A percentile compares a stretch with the other conserved stretches of the same genome.
Evolutionary conservation across 2,329 filamentous ascomycete species (phyloP).

Genomic region (Xylaria sp.): DNA sequence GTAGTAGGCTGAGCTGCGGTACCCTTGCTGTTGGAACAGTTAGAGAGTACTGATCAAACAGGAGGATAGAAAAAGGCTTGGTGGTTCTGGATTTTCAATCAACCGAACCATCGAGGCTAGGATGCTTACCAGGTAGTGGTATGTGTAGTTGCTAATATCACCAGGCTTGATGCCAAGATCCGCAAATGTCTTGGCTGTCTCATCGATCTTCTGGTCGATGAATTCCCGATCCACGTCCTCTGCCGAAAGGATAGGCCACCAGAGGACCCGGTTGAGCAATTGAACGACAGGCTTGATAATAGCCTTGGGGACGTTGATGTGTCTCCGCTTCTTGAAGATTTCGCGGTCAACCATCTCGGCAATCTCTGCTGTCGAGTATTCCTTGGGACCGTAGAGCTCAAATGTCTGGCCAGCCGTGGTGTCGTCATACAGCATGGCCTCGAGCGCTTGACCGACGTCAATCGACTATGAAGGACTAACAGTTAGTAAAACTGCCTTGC

Average conservation of each 20-base stretch:
- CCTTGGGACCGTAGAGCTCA: conserved; percentile 90
- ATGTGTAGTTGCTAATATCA: conserved; percentile 84
- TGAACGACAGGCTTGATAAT: conserved; percentile 75
- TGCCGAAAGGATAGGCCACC: conserved; percentile 83
- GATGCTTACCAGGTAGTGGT: conserved; percentile 83
- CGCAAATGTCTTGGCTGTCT: conserved; percentile 90
- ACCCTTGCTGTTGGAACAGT: conserved; percentile 69
- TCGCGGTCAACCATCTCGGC: conserved; percentile 86
- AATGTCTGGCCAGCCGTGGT: conserved; percentile 87
- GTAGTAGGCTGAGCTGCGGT: conserved; percentile 85
- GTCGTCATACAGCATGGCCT: conserved; percentile 90
- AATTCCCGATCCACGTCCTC: conserved; percentile 93
- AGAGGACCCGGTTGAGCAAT: conserved; percentile 78
- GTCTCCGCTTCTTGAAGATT: conserved; percentile 85
- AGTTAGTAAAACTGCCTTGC: conserved; percentile 4
- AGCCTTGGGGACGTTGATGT: conserved; percentile 86
- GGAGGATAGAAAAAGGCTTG: no score
- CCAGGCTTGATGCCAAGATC: conserved; percentile 88
- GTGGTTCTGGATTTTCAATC: no score
- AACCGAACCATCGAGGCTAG: no score
- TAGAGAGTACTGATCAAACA: conserved; percentile 12
- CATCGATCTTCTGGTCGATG: conserved; percentile 89
- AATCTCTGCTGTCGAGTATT: conserved; percentile 89
- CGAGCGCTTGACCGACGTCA: conserved; percentile 86
- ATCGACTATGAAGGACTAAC: conserved; percentile 70